phyloP scores from a whole-genome alignment of 345 rosid species.

The Hypericum androsaemum region DNA sequence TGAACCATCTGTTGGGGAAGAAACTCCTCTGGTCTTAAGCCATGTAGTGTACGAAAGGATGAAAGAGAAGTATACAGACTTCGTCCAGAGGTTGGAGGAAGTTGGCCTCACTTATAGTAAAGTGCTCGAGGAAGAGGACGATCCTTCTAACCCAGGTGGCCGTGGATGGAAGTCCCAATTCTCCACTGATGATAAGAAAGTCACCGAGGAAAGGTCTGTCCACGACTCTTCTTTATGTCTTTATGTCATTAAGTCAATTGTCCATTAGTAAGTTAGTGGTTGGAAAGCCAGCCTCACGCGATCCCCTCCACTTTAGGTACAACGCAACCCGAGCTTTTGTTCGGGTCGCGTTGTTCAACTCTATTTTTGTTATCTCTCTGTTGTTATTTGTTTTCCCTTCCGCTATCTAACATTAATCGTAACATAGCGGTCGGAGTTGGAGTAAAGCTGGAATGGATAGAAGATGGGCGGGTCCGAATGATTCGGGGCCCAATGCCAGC shows the following conservation, averaged over 20 bases:
- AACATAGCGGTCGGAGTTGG: conserved; percentile 67
- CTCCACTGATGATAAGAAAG: conserved; percentile 54
- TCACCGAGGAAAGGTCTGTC: conserved; percentile 58
- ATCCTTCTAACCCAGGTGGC: conserved; percentile 78
- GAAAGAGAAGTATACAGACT: conserved; percentile 56
- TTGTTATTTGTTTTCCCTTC: no score
- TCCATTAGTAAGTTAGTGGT: no score
- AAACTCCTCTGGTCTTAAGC: conserved; percentile 83
- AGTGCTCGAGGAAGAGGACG: conserved; percentile 66
- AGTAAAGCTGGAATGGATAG: conserved; percentile 74
- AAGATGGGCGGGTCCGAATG: conserved; percentile 48
- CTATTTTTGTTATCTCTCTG: not conserved
- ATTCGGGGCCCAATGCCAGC: conserved; percentile 88
- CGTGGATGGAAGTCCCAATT: conserved; percentile 95
- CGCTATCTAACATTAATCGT: no score
- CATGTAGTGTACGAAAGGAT: conserved; percentile 69
- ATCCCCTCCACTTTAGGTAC: no score
- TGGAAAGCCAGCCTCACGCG: no score
- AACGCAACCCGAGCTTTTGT: not conserved
- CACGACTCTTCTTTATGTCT: not conserved
- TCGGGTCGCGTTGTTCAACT: not conserved
- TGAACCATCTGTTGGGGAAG: conserved; percentile 75
- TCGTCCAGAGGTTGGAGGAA: conserved; percentile 52
- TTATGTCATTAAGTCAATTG: no score
- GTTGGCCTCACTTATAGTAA: conserved; percentile 61